These are phyloP conservation scores for Cladosporium sp. DNA, from an alignment of 2,329 filamentous ascomycete species.

Conservation along the genomic window DNA sequence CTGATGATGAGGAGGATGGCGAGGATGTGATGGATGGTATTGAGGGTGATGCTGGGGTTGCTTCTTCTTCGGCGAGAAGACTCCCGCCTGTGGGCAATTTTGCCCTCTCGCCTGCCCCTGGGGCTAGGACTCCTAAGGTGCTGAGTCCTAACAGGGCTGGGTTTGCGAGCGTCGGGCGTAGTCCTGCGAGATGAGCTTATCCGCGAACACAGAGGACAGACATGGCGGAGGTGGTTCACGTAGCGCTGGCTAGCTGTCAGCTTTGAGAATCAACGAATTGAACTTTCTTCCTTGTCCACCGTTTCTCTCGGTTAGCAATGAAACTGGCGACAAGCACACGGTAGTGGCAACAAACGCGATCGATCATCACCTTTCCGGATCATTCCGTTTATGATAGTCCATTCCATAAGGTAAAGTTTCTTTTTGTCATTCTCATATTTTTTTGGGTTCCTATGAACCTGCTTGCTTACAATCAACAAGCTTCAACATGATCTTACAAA, in stretches of 20 bases:
- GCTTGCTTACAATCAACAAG: neutral
- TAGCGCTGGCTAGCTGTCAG: neutral
- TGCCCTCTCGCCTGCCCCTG: conserved; percentile 22
- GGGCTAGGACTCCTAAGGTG: neutral
- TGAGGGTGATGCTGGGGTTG: neutral
- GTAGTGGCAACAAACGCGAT: neutral
- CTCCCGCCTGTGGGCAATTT: conserved; percentile 30
- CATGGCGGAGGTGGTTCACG: neutral
- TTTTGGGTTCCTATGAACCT: neutral
- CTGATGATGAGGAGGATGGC: conserved; percentile 19
- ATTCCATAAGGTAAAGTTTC: neutral
- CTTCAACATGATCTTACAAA: conserved; percentile 3
- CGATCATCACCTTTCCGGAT: neutral
- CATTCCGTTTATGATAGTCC: neutral
- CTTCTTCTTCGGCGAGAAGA: conserved; percentile 14
- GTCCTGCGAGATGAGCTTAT: neutral
- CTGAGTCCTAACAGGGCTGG: conserved; percentile 3
- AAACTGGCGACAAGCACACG: neutral
- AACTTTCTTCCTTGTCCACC: neutral
- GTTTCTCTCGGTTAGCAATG: neutral
- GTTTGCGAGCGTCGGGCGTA: conserved; percentile 3
- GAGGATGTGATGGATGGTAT: conserved; percentile 2
- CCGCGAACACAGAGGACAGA: neutral
- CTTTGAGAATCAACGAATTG: neutral
- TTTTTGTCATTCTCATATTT: neutral